Evolutionary conservation across 1,139 yeast genomes (phyloP).

Genomic region (Zygosaccharomyces sapae): DNA sequence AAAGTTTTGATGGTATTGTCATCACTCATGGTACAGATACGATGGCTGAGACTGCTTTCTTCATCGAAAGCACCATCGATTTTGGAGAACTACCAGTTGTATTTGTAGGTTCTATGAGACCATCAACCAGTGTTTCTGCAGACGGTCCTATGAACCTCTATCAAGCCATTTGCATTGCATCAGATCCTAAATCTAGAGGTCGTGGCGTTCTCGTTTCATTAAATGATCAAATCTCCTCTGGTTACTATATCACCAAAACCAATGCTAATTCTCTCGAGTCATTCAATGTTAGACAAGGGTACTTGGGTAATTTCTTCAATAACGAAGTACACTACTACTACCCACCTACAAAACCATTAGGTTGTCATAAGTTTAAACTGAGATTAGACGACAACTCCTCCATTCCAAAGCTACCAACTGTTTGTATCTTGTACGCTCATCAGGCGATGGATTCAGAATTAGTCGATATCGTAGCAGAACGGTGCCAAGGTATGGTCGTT

Average conservation of each 20-base stretch:
- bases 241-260: conserved; percentile 64
- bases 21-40: conserved; percentile 74
- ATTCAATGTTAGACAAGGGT: conserved; percentile 67
- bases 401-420: conserved; percentile 37
- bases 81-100: conserved; percentile 58
- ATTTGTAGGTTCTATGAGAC: conserved; percentile 70
- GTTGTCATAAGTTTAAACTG: conserved; percentile 44
- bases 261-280: conserved; percentile 68
- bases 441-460: conserved; percentile 54
- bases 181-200: conserved; percentile 46
- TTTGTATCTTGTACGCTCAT: conserved; percentile 54
- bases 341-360: conserved; percentile 58
- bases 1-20: conserved; percentile 49
- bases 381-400: conserved; percentile 26
- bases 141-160: conserved; percentile 72
- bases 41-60: conserved; percentile 66
- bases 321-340: conserved; percentile 61
- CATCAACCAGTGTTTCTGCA: conserved; percentile 63
- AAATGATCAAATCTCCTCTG: conserved; percentile 65
- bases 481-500: conserved; percentile 52
- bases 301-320: conserved; percentile 64
- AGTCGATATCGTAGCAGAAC: conserved; percentile 43
- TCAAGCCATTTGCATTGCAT: conserved; percentile 64
- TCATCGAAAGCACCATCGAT: conserved; percentile 55
- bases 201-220: conserved; percentile 62